Evolutionary conservation across 2,329 filamentous ascomycete genomes (phyloP).

Genomic region (Beauveria varroae): DNA sequence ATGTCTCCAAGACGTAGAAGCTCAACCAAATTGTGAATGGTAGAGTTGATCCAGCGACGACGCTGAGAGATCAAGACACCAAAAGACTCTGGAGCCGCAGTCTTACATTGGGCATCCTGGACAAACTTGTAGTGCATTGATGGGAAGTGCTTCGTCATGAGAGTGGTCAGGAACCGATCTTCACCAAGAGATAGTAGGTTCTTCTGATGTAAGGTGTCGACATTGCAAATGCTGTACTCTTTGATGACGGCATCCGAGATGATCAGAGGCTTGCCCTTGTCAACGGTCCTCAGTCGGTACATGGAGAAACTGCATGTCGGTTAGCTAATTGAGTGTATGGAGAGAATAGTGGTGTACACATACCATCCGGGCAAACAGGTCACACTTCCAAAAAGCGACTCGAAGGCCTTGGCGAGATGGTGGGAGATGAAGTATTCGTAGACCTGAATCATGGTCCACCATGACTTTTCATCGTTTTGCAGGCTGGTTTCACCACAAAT

Average conservation of each 20-base stretch:
- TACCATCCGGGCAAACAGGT: conserved; percentile 99
- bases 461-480: conserved; percentile 89
- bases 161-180: conserved; percentile 91
- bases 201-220: conserved; percentile 96
- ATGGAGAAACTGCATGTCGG: conserved; percentile 70
- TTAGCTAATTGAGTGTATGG: conserved; percentile 28
- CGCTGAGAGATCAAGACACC: conserved; percentile 92
- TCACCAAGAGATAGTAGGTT: conserved; percentile 90
- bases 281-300: conserved; percentile 91
- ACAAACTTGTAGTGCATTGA: conserved; percentile 95
- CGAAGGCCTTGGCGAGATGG: conserved; percentile 92
- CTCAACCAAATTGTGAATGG: conserved; percentile 91
- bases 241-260: conserved; percentile 81
- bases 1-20: conserved; percentile 85
- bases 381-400: conserved; percentile 94
- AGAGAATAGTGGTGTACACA: conserved; percentile 31
- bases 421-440: conserved; percentile 99
- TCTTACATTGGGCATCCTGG: conserved; percentile 85
- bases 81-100: conserved; percentile 90
- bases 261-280: conserved; percentile 90
- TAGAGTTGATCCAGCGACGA: conserved; percentile 99
- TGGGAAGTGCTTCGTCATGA: conserved; percentile 98
- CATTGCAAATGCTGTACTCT: conserved; percentile 81
- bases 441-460: conserved; percentile 99
- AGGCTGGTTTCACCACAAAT: conserved; percentile 96